A percentile compares a stretch with the other conserved stretches of the same genome.
Conservation (phyloP, 1,284 basidiomycete genomes). For the Malassezia furfur region DNA sequence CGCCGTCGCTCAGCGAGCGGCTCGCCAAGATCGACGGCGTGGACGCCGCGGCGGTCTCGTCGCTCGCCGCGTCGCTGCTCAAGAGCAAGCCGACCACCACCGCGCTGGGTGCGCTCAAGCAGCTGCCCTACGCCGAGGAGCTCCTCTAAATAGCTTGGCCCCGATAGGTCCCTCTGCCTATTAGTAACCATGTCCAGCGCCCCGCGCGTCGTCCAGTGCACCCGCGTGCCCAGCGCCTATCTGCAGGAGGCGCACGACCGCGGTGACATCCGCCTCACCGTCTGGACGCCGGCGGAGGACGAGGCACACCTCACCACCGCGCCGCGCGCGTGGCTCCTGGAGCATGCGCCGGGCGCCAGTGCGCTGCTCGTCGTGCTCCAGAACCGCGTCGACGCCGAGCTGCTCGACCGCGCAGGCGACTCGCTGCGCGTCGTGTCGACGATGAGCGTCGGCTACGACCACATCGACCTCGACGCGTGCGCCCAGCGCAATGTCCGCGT, state of each 20-base stretch:
- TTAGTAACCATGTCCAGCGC: too few species aligned
- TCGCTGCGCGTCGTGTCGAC: slow-evolving; percentile 71
- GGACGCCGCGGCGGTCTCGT: slow-evolving; percentile 24
- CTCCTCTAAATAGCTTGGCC: slow-evolving; percentile 23
- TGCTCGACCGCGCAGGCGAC: slow-evolving; percentile 46
- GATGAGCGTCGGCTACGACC: slow-evolving; percentile 61
- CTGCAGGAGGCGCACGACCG: neutral
- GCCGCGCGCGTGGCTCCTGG: slow-evolving; percentile 66
- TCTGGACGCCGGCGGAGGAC: slow-evolving; percentile 59
- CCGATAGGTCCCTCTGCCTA: neutral
- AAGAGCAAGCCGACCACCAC: slow-evolving; percentile 45
- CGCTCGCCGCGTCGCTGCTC: slow-evolving; percentile 33
- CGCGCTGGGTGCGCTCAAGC: slow-evolving; percentile 40
- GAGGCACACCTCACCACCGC: slow-evolving; percentile 50
- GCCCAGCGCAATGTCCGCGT: slow-evolving; percentile 62
- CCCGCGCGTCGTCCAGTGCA: slow-evolving; percentile 1
- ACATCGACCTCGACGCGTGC: slow-evolving; percentile 62
- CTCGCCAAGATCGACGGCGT: slow-evolving; percentile 35
- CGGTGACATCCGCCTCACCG: slow-evolving; percentile 50
- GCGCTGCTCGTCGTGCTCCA: slow-evolving; percentile 63
- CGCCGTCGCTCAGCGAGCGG: slow-evolving; percentile 23
- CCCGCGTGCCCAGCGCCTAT: neutral
- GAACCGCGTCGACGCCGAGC: slow-evolving; percentile 60
- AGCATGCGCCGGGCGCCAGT: slow-evolving; percentile 60
- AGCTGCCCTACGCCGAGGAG: slow-evolving; percentile 45